phyloP scores from a whole-genome alignment of 257 asterid genomes.

The Solanum tarapatanum region DNA sequence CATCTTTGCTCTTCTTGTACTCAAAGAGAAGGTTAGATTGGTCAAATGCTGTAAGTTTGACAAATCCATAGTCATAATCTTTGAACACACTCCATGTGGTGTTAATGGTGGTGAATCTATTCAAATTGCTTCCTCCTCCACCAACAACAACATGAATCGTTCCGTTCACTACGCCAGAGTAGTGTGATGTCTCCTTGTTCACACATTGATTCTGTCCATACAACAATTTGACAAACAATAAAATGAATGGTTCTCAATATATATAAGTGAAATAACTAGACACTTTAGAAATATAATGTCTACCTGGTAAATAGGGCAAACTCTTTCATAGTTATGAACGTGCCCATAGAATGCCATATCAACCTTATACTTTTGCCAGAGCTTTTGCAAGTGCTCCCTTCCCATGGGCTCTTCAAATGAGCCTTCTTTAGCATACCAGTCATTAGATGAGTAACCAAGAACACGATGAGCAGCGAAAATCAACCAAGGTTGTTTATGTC shows the following conservation, averaged over 20 bases:
- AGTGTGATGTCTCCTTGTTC: slow-evolving; percentile 29
- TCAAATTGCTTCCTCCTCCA: slow-evolving; percentile 38
- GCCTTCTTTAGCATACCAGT: slow-evolving; percentile 5
- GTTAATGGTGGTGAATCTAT: background rate
- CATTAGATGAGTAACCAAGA: slow-evolving; percentile 28
- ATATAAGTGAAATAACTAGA: background rate
- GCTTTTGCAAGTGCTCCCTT: background rate
- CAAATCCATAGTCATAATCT: background rate
- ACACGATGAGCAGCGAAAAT: slow-evolving; percentile 6
- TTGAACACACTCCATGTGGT: slow-evolving; percentile 1
- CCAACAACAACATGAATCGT: slow-evolving; percentile 45
- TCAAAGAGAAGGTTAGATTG: background rate
- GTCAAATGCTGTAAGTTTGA: background rate
- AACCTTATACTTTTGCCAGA: slow-evolving; percentile 1
- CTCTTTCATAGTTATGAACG: slow-evolving; percentile 1
- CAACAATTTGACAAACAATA: background rate
- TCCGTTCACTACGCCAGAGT: slow-evolving; percentile 32
- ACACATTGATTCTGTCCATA: slow-evolving; percentile 43
- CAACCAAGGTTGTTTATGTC: slow-evolving; percentile 33
- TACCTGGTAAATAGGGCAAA: background rate
- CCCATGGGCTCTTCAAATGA: slow-evolving; percentile 2
- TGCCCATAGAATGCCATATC: background rate
- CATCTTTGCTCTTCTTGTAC: slow-evolving; percentile 1
- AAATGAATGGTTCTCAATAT: background rate
- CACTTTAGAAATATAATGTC: background rate